phyloP scores from a whole-genome alignment of 768 basidiomycete species.

The Crucibulum laeve region DNA sequence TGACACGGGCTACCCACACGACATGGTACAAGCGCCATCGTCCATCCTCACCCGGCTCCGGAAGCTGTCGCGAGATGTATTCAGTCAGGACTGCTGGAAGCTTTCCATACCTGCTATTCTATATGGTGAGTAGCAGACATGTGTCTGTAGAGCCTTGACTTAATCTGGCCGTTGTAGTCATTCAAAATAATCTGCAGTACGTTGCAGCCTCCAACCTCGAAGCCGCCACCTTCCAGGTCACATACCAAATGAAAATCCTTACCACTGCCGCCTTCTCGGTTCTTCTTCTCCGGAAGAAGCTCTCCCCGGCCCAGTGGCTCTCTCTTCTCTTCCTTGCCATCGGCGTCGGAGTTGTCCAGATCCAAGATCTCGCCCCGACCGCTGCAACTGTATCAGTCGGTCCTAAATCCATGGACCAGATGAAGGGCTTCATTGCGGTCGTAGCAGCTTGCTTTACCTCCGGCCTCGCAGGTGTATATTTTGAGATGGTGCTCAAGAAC shows the following conservation, averaged over 20 bases:
- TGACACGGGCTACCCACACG: constrained; percentile 28
- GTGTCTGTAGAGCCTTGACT: not conserved
- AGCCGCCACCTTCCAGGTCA: constrained; percentile 95
- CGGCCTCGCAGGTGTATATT: constrained; percentile 95
- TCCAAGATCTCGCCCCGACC: constrained; percentile 46
- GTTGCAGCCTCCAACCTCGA: constrained; percentile 91
- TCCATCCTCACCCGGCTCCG: constrained; percentile 41
- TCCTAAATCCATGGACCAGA: constrained; percentile 65
- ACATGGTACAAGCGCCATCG: constrained; percentile 29
- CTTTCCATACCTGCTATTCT: constrained; percentile 94
- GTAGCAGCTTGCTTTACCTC: constrained; percentile 91
- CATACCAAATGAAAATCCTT: constrained; percentile 96
- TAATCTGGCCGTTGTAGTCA: constrained; percentile 39
- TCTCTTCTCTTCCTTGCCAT: constrained; percentile 81
- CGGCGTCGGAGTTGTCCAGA: constrained; percentile 87
- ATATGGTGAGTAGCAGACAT: constrained; percentile 46
- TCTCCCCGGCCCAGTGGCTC: constrained; percentile 77
- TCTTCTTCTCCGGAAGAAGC: constrained; percentile 69
- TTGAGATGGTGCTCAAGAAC: constrained; percentile 95
- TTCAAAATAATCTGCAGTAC: constrained; percentile 95
- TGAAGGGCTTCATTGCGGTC: constrained; percentile 89
- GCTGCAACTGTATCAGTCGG: constrained; percentile 17
- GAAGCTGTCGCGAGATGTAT: constrained; percentile 62
- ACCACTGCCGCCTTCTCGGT: constrained; percentile 92
- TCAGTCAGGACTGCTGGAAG: constrained; percentile 95